Percentiles rank a stretch among this genome's conserved stretches.
Evolutionary conservation across 129 eudicot genomes (phyloP).

Genomic region (Glebionis coronaria): DNA sequence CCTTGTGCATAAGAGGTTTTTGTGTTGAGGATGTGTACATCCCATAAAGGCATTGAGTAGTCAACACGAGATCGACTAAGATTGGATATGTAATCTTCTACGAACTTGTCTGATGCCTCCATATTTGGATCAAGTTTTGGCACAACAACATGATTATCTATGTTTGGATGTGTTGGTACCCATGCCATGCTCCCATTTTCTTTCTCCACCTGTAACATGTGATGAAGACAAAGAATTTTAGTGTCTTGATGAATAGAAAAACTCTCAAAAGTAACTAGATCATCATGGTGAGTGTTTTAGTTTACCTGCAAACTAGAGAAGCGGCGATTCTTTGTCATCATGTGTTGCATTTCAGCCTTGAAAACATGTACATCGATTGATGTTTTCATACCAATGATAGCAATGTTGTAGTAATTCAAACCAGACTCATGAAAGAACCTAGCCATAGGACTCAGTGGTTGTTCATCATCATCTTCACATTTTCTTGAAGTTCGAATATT

Average conservation of each 20-base stretch:
- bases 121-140: constrained; percentile 17
- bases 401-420: constrained; percentile 18
- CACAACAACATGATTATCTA: constrained; percentile 31
- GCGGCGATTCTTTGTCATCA: constrained; percentile 3
- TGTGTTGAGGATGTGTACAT: no score
- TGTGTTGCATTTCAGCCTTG: constrained; percentile 1
- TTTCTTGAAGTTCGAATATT: background rate
- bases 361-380: constrained; percentile 2
- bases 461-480: constrained; percentile 3
- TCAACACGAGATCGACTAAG: constrained; percentile 28
- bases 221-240: no score
- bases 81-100: constrained; percentile 31
- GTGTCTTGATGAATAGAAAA: no score
- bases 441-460: constrained; percentile 19
- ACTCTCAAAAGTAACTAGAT: no score
- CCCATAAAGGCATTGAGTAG: constrained; percentile 20
- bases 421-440: constrained; percentile 24
- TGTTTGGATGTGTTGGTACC: constrained; percentile 22
- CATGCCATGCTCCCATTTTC: constrained; percentile 20
- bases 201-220: constrained; percentile 31
- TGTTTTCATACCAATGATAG: constrained; percentile 14
- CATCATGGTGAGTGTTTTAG: no score
- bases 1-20: no score
- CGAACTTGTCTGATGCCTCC: constrained; percentile 21
- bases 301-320: constrained; percentile 34